Evolutionary conservation across 2,329 filamentous ascomycete genomes (phyloP), one percentile per base, ranked within the genome.

Genomic region (Trichoderma oligosporum): DNA sequence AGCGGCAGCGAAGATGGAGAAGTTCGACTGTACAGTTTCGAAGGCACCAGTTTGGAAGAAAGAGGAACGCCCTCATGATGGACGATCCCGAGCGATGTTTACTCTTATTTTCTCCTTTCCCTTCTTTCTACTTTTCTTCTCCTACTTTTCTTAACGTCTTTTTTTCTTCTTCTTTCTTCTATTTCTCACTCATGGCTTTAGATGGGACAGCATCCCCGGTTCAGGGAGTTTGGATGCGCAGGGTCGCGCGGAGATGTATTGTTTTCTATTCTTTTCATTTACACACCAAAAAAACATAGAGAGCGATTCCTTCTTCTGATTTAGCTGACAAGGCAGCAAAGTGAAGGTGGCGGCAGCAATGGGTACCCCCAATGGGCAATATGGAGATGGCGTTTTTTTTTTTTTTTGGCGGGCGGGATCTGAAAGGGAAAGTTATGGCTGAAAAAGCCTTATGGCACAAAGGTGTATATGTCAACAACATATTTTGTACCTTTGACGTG

Each of bases 1-100:
- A 96, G 89, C 65, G 94, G 92, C 5, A 91, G 93, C 66, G 94
- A 97, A 71, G 94, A 99, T 70, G 90, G 90, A 62, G 91, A 96
- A 66, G 89, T 97, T 31, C 80, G 92, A 52, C 80, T 99, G 66
- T 91, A 92, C 71, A 89, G 85, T 66, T 93, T 92, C 67, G 81
- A 84, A 61, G 78, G 76, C 18, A 76, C 79, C 52, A 72, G 73
- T 39, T 71, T 78, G 33, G 75, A 76, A 61, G 77, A 80, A 62
- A 72, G 72, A 31, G 79, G 80, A 2, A 82, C 79, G 7, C 79
- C 80, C 11, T 78, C 76, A 4, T 82, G 29, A 55, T 25, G 20
- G n/a, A 46, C 22, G 27, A 14, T 35, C 18, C 20, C 24, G 18
- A 38, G 22, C 20, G 29, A 36, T 45, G 16, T 14, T 20, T 7